Conservation (phyloP, 2,329 filamentous ascomycete genomes). For the Thelonectria blattea region DNA sequence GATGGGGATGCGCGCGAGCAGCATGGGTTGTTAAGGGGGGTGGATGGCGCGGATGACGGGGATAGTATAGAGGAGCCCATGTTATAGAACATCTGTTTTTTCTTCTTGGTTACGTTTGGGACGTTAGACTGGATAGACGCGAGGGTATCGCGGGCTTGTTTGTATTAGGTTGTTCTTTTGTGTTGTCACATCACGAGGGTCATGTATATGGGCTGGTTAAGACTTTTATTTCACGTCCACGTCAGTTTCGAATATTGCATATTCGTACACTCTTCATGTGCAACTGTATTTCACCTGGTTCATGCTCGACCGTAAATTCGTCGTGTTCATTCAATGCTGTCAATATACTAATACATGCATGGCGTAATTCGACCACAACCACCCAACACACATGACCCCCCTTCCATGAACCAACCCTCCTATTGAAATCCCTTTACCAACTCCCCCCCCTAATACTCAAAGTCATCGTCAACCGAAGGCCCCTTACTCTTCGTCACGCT, state of each 20-base stretch:
- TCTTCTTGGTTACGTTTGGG: background rate
- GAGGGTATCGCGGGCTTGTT: constrained; percentile 5
- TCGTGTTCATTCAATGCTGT: constrained; percentile 1
- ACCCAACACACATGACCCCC: too few relatives aligned
- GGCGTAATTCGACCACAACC: too few relatives aligned
- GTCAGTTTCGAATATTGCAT: background rate
- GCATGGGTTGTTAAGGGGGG: constrained; percentile 49
- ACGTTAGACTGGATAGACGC: constrained; percentile 16
- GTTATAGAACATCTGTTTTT: constrained; percentile 29
- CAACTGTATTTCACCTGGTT: background rate
- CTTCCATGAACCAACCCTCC: too few relatives aligned
- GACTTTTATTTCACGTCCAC: background rate
- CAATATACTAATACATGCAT: background rate
- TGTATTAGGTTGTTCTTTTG: background rate
- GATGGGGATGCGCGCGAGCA: constrained; percentile 50
- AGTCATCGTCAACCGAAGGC: constrained; percentile 91
- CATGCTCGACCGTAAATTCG: background rate
- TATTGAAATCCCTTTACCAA: background rate
- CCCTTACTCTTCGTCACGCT: constrained; percentile 86
- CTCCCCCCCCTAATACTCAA: constrained; percentile 75
- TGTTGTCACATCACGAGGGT: background rate
- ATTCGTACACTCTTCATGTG: background rate
- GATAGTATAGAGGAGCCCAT: constrained; percentile 40
- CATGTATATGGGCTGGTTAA: background rate
- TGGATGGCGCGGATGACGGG: constrained; percentile 43